These are phyloP conservation scores for Wickerhamiella galacta DNA, from an alignment of 805 yeast genomes.

Conservation along the genomic window DNA sequence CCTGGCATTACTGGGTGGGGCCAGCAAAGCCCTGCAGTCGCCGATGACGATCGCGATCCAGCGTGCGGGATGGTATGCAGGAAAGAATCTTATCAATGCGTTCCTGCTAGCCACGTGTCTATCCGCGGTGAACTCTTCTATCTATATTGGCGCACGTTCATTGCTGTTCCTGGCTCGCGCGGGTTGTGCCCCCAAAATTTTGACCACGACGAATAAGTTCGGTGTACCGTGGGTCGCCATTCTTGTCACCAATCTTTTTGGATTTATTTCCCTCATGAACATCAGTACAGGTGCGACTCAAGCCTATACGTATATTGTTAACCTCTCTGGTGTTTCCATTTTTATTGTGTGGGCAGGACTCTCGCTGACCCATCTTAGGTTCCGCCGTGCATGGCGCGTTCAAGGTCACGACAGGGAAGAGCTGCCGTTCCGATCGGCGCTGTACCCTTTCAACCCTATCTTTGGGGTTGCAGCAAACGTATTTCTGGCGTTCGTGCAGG, in stretches of 20 bases:
- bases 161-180: constrained; percentile 46
- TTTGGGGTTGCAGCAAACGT: constrained; percentile 34
- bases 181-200: constrained; percentile 40
- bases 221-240: constrained; percentile 56
- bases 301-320: constrained; percentile 45
- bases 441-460: constrained; percentile 36
- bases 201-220: constrained; percentile 33
- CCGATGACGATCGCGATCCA: constrained; percentile 34
- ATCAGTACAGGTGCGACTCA: constrained; percentile 40
- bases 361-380: constrained; percentile 38
- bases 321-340: constrained; percentile 48
- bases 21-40: constrained; percentile 32
- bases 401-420: constrained; percentile 27
- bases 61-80: constrained; percentile 36
- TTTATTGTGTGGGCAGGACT: constrained; percentile 54
- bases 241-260: constrained; percentile 33
- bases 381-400: constrained; percentile 31
- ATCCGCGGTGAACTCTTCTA: constrained; percentile 53
- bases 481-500: constrained; percentile 43
- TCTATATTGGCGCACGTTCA: constrained; percentile 54
- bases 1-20: constrained; percentile 25
- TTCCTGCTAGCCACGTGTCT: constrained; percentile 46
- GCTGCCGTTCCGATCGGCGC: constrained; percentile 36
- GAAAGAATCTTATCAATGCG: constrained; percentile 41
- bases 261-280: constrained; percentile 37